phyloP scores from a whole-genome alignment of 192 early-diverging fungal genomes.

The Umbelopsis sp. region DNA sequence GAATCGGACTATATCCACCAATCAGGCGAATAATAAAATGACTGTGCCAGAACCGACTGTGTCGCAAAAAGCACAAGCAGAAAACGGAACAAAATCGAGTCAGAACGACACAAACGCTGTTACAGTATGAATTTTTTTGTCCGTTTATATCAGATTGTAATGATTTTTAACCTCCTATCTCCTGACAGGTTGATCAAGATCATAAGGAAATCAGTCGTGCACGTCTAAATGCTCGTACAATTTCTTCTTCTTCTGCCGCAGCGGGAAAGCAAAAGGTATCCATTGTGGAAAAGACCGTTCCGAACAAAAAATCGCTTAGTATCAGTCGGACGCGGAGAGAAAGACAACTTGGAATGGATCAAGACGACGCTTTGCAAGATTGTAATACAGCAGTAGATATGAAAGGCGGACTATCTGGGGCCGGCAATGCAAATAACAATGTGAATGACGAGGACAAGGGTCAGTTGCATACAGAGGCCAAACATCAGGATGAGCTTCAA shows the following conservation, averaged over 20 bases:
- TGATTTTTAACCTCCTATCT: neutral
- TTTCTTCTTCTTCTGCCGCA: neutral
- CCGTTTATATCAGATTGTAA: neutral
- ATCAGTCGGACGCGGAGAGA: conserved; percentile 3
- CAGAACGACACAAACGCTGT: neutral
- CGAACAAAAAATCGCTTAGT: neutral
- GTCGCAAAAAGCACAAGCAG: no score
- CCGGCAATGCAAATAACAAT: neutral
- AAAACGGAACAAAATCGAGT: no score
- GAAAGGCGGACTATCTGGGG: neutral
- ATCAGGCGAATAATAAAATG: neutral
- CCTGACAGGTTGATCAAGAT: neutral
- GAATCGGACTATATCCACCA: neutral
- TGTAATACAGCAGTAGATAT: neutral
- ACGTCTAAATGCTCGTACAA: neutral
- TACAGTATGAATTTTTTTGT: neutral
- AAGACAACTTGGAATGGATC: neutral
- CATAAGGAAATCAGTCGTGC: neutral
- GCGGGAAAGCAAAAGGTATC: neutral
- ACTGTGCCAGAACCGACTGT: neutral
- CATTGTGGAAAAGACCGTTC: neutral
- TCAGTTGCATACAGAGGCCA: neutral
- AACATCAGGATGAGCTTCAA: neutral
- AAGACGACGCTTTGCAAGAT: neutral
- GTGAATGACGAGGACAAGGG: neutral